Conservation (phyloP, 345 rosid species). For the Passiflora organensis region DNA sequence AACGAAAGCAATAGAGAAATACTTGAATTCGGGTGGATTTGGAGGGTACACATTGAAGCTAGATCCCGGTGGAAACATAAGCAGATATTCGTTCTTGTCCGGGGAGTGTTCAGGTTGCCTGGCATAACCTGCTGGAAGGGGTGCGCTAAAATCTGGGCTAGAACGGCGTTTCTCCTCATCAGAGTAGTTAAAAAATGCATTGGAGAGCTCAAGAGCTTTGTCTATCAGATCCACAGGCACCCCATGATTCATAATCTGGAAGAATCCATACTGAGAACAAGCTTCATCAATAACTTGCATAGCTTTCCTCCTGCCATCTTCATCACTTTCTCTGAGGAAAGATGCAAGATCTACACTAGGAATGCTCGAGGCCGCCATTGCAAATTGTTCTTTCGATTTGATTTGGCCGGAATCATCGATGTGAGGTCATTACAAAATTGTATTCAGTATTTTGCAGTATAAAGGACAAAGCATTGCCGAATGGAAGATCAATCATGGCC, state of each 20-base stretch:
- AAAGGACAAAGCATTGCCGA: too few relatives aligned
- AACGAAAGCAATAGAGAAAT: too few relatives aligned
- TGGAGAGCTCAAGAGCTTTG: constrained; percentile 36
- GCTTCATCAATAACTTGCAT: constrained; percentile 30
- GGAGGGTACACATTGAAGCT: constrained; percentile 40
- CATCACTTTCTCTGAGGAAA: constrained; percentile 31
- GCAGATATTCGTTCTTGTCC: constrained; percentile 41
- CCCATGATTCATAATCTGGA: constrained; percentile 45
- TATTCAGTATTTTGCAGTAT: too few relatives aligned
- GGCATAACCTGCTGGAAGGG: constrained; percentile 42
- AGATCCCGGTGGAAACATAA: constrained; percentile 37
- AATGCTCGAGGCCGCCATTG: constrained; percentile 7
- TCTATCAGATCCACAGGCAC: constrained; percentile 27
- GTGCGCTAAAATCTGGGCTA: constrained; percentile 23
- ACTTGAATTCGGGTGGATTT: constrained; percentile 41
- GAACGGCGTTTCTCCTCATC: constrained; percentile 35
- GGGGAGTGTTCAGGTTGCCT: constrained; percentile 32
- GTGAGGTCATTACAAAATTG: too few relatives aligned
- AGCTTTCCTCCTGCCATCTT: constrained; percentile 31
- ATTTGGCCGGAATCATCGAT: neutral
- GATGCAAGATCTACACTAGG: constrained; percentile 45
- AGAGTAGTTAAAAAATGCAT: constrained; percentile 29
- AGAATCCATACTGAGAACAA: constrained; percentile 43
- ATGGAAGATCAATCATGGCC: too few relatives aligned
- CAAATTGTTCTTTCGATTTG: neutral